Evolutionary conservation across 202 grass and related monocot genomes (phyloP), one percentile per base, ranked within the genome.

Genomic region (Saccharum hybrid): DNA sequence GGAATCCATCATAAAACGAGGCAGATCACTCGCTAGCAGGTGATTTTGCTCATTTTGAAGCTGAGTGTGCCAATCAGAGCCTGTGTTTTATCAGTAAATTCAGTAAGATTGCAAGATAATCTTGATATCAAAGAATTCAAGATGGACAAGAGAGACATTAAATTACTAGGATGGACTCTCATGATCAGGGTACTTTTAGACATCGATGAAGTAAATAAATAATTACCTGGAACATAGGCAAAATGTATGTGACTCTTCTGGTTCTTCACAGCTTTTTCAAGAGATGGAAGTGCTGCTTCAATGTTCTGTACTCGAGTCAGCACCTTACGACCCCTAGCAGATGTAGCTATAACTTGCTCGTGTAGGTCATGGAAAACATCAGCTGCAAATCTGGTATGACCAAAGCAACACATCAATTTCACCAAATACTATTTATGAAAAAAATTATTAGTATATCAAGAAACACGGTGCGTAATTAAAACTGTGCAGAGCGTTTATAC

Each of bases 321-420:
- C 79, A 99, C 84, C 90, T 88, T 92, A 82, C 91, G 88, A 12
- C 93, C 91, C 81, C 96, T 94, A 67, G 86, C 84, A 72, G 93
- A 86, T 77, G 93, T 94, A 39, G 81, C 75, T 84, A 92, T 94
- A 65, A 94, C 79, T 90, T 96, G 89, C 83, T 99, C 96, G 57
- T 99, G 93, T 51, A 99, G 77, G 74, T 96, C 96, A 66, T 96
- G 91, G 75, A 99, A 99, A 92, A 99, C 85, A 89, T 96, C 93
- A 57, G 96, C 91, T 1, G 96, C 96, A 90, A 96, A 99, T 89
- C 93, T 99, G 74, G 31, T 48, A 56, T 22, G 43, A 85, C 49
- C 72, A 84, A 86, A 90, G 68, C 41, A 87, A 54, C n/a, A 74
- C 1, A 83, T 76, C 48, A 74, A 34, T 64, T 81, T 19, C 72